Evolutionary conservation across 768 basidiomycete genomes (phyloP), one percentile per base, ranked within the genome.

Genomic region (Xerocomus brunneocitrinus): DNA sequence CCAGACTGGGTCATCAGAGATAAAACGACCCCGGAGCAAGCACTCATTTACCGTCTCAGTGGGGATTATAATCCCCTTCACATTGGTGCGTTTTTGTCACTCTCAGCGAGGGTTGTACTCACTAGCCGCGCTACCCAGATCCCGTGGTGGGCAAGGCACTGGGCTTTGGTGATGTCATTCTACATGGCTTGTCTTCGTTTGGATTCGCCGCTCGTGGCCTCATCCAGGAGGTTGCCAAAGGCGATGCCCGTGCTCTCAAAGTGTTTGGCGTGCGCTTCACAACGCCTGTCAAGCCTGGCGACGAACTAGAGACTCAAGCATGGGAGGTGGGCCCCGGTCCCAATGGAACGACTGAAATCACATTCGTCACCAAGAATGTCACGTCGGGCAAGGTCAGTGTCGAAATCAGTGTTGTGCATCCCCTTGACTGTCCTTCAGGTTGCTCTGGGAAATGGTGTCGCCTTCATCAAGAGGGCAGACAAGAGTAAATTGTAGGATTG

Each of bases 41-140:
- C 88, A 1, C 66, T 85, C 44, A 56, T 85, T 49, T 89, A 85
- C 74, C 82, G 88, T 22, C 78, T 90, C 16, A 85, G 82, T 39
- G 88, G 87, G 9, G 87, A 89, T 65, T 90, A 87, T 66, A 89
- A 89, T 66, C 84, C 88, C 6, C 75, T 89, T 3, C 88, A 90
- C 65, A 82, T 87, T 47, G 85, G 84, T 85, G 49, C 13, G 74
- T 53, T 24, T 28, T 12, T 42, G 40, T 24, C 25, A 27, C 9
- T 42, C 4, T 32, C 31, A 12, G 24, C 10, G 38, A 24, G 44
- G 4, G 49, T 10, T 19, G 16, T 12, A 32, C 31, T 12, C 10
- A 32, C 24, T 10, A 1, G 13, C 12, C 12, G 4, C 30, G 14
- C 30, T 13, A 24, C 48, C 3, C 64, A 87, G 91, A 93, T 72